Base-by-base conservation (phyloP, 805 yeast genomes). In the Yamadazyma sp. region DNA sequence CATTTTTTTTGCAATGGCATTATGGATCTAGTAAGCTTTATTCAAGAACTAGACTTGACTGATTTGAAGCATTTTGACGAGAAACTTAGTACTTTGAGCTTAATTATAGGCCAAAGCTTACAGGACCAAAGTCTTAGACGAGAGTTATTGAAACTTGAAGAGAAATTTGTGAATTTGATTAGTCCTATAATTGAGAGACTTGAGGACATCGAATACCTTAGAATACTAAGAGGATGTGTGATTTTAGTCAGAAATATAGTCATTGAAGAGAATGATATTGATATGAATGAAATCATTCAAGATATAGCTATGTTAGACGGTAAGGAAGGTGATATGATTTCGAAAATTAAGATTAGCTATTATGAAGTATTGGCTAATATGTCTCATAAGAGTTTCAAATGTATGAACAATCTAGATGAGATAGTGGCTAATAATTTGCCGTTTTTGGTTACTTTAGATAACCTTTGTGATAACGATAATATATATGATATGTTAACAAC, bases 181-280 rank as follows among this genome's bases (percentile, higher is more conserved):
- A 15, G 5, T 10, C 35, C 39, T 4, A 26, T 21, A 22, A 22
- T 17, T 10, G 20, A 8, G 16, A 26, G 11, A 20, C 17, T 27
- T 15, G 30, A 36, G 22, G 43, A 43, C 10, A 15, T 37, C 4
- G 26, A 23, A 7, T 30, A 43, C 17, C 18, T 56, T 5, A 55
- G 82, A 27, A 42, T 68, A 3, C 36, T 70, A 3, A 57, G 81
- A 45, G 83, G 79, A 1, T 44, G 67, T 1, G 36, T 75, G 1
- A 42, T 78, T n/a, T 36, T 77, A n/a, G 54, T 67, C 19, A 55
- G 83, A 40, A 77, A 76, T 44, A 43, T 75, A 16, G 60, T 69
- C 1, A 63, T 61, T 4, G 42, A 43, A 12, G 18, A 53, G 23
- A 33, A 38, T 19, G 38, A 42, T n/a, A n/a, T 42, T 17, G 28